Base-by-base conservation (phyloP, 768 basidiomycete genomes). In the Collybia sp. region DNA sequence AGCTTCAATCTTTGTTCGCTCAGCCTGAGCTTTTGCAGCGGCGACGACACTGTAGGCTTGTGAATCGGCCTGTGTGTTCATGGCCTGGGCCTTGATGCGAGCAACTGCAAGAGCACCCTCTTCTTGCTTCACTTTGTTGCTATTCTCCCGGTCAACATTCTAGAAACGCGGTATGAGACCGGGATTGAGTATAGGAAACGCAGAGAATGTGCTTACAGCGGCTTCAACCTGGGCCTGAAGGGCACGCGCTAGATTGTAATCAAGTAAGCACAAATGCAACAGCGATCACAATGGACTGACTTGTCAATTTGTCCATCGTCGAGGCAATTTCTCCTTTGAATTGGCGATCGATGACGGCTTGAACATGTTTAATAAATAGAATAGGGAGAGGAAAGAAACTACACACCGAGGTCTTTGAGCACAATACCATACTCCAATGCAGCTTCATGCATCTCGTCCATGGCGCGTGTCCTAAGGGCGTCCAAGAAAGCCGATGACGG, bases 181-280 rank as follows among this genome's bases (percentile, higher is more conserved):
- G 31, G n/a, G n/a, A n/a, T n/a, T n/a, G 40, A 19, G 41, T 20
- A 42, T 25, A 32, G 18, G 46, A 30, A 31, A 6, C 3, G 40
- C 37, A 30, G 35, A 20, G 37, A 46, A 33, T 13, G 20, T 25
- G 65, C 79, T 57, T 60, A 85, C 83, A 19, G 88, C 88, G 38
- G 88, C 88, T 61, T 92, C 89, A 20, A 92, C 88, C 61, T 93
- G 89, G 9, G 89, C 87, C 59, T 92, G 86, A 32, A 92, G 69
- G 16, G 86, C 89, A 53, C 89, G 77, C 3, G 87, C 87, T 56
- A 54, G 52, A 25, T 25, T 25, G 25, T 25, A 8, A 25, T 4
- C 8, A 25, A n/a, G n/a, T 25, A 25, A 25, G 25, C 25, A 25
- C 25, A 25, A 25, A 8, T 25, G 25, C 25, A 25, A 25, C 3